A percentile compares a stretch with the other conserved stretches of the same genome.
phyloP scores from a whole-genome alignment of 257 asterid species.

The Ehretia macrophylla region DNA sequence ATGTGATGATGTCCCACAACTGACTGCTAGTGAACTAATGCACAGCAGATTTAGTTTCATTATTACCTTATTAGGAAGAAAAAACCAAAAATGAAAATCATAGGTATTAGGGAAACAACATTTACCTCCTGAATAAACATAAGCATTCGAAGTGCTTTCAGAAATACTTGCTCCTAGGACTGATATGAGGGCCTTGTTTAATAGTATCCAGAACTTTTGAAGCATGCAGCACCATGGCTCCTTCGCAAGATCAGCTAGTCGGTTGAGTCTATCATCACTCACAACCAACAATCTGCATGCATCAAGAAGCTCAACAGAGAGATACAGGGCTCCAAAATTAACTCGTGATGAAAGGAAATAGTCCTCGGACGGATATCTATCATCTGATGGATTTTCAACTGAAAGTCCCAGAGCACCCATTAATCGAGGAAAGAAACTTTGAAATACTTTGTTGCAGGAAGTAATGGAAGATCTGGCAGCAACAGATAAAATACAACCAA shows the following conservation, averaged over 20 bases:
- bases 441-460: constrained; percentile 68
- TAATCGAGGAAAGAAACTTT: constrained; percentile 56
- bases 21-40: too few relatives aligned
- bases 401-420: constrained; percentile 58
- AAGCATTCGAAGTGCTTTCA: constrained; percentile 38
- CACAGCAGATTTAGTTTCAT: too few relatives aligned
- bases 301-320: constrained; percentile 65
- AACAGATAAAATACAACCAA: constrained; percentile 60
- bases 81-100: neutral
- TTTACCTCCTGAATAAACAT: constrained; percentile 58
- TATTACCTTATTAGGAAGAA: too few relatives aligned
- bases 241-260: constrained; percentile 26
- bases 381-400: constrained; percentile 34
- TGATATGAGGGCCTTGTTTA: constrained; percentile 44
- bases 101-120: constrained; percentile 6
- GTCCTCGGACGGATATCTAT: constrained; percentile 24
- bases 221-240: constrained; percentile 53
- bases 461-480: constrained; percentile 57
- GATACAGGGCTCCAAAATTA: constrained; percentile 61
- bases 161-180: constrained; percentile 33
- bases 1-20: too few relatives aligned
- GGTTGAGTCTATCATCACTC: constrained; percentile 27
- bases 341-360: constrained; percentile 23
- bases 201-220: constrained; percentile 39
- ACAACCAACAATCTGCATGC: constrained; percentile 62